Evolutionary conservation across 768 basidiomycete species (phyloP), one percentile per base, ranked within the genome.

Genomic region (Naganishia friedmannii): DNA sequence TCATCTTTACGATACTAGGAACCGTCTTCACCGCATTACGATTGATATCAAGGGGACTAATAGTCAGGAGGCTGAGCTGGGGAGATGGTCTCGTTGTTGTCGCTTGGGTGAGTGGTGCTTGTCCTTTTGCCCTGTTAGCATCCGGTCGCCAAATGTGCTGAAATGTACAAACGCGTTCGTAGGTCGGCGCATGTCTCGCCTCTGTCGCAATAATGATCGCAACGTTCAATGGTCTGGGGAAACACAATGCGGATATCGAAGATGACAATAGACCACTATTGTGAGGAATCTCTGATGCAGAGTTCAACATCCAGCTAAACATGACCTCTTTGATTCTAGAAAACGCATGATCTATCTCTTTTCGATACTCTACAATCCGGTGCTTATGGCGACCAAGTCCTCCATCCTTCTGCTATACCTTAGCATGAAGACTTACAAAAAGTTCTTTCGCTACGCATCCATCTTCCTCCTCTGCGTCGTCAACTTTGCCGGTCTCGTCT

Each of bases 371-470:
- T 80, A 78, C 70, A 77, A 77, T 65, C 79, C 79, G 2, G 74
- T 77, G 1, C 69, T 79, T 26, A 78, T 80, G 78, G 71, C 75
- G 1, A 78, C 77, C 66, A 80, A 80, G 66, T 71, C 78, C 9
- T 76, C 77, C 13, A 76, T 78, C 63, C 72, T 78, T n/a, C 58
- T 78, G 13, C 78, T 80, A 21, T 80, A 80, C 72, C 65, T 74
- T 48, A 72, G 75, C 3, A 76, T 80, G 77, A 71, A 76, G 19
- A 67, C 73, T 12, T 75, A 75, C 15, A 72, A 76, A 65, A 70
- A 39, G 12, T 75, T 77, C 72, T 73, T 80, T 12, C 74, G 76
- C 10, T 73, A 73, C 68, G 77, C 77, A 13, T 75, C 75, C 7
- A 67, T 72, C 48, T 73, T 69, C 48, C 72, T 74, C 6, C 65